Conservation (phyloP, 805 yeast species). For the Sugiyamaella floridensis region DNA sequence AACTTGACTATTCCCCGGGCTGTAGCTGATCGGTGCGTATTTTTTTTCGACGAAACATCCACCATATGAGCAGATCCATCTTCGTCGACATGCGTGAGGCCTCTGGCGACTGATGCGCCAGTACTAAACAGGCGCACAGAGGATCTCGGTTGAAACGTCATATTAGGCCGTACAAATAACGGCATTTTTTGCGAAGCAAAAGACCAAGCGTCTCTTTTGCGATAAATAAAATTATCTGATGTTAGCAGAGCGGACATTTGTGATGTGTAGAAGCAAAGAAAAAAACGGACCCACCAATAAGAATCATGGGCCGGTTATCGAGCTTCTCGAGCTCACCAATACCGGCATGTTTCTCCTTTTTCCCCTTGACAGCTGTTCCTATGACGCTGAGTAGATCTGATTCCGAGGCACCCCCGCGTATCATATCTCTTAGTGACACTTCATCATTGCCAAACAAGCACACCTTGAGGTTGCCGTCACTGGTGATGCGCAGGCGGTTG, state of each 20-base stretch:
- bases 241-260: neutral
- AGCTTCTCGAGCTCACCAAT: constrained; percentile 39
- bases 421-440: constrained; percentile 40
- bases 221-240: neutral
- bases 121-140: neutral
- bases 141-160: neutral
- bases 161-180: neutral
- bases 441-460: constrained; percentile 50
- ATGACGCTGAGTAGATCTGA: constrained; percentile 36
- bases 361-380: constrained; percentile 40
- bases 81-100: constrained; percentile 35
- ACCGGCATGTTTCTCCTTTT: constrained; percentile 48
- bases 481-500: constrained; percentile 45
- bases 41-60: constrained; percentile 36
- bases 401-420: constrained; percentile 35
- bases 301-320: constrained; percentile 50
- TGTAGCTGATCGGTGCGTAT: constrained; percentile 38
- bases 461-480: constrained; percentile 50
- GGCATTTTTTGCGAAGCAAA: neutral
- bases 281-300: constrained; percentile 44
- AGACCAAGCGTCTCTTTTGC: neutral
- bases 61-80: constrained; percentile 45
- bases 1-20: constrained; percentile 41
- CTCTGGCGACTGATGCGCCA: no score
- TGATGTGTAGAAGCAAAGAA: no score